Conservation (phyloP, 495 filamentous ascomycete genomes). For the Stereocaulon alpinum region DNA sequence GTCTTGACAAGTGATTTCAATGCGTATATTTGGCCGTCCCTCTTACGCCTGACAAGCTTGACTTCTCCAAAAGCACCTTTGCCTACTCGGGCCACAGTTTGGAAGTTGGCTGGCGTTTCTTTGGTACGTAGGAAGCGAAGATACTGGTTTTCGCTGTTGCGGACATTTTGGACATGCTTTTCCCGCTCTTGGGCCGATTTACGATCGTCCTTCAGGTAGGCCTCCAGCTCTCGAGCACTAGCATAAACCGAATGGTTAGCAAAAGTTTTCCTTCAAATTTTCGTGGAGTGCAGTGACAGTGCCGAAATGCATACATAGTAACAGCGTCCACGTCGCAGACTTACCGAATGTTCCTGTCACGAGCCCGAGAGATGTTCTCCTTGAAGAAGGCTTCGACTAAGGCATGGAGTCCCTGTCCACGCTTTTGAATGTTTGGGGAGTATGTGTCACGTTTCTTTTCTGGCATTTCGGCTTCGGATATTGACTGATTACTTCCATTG, state of each 20-base stretch:
- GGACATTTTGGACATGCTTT: slow-evolving; percentile 64
- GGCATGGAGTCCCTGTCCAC: slow-evolving; percentile 43
- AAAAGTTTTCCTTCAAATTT: neutral
- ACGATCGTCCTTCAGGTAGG: slow-evolving; percentile 61
- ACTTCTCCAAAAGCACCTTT: slow-evolving; percentile 99
- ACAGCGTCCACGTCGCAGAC: slow-evolving; percentile 18
- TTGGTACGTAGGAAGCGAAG: slow-evolving; percentile 89
- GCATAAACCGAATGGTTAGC: neutral
- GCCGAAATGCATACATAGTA: neutral
- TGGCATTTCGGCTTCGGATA: slow-evolving; percentile 43
- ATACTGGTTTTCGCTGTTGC: slow-evolving; percentile 79
- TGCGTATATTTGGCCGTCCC: slow-evolving; percentile 94
- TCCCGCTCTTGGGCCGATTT: slow-evolving; percentile 65
- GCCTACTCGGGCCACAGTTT: slow-evolving; percentile 92
- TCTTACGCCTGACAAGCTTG: slow-evolving; percentile 87
- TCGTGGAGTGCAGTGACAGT: neutral
- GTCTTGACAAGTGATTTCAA: slow-evolving; percentile 97
- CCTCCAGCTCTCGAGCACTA: slow-evolving; percentile 84
- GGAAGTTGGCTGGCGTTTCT: slow-evolving; percentile 84
- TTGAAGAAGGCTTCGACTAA: slow-evolving; percentile 86
- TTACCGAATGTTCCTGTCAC: slow-evolving; percentile 84
- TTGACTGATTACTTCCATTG: slow-evolving; percentile 40
- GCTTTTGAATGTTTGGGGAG: slow-evolving; percentile 68
- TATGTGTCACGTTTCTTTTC: slow-evolving; percentile 70
- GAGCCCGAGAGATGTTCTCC: slow-evolving; percentile 84